Conservation (phyloP, 192 early-diverging fungal genomes). For the Coemansia sp. region DNA sequence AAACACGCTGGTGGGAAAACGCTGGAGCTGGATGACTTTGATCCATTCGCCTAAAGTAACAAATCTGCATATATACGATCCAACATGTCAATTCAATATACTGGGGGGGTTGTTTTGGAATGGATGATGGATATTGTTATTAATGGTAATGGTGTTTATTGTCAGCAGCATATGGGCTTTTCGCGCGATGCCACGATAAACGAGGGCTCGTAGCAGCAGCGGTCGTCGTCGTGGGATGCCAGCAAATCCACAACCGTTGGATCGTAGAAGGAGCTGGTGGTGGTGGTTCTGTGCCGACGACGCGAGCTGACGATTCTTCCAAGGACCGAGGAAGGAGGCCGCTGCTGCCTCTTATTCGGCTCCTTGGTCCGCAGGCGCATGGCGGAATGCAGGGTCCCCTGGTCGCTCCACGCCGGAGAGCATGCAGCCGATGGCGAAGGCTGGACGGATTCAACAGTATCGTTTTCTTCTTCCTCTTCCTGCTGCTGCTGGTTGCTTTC, state of each 20-base stretch:
- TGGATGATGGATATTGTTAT: too few species aligned
- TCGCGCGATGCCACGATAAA: slow-evolving; percentile 20
- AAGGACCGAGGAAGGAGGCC: neutral
- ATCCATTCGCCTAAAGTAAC: slow-evolving; percentile 35
- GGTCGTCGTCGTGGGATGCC: neutral
- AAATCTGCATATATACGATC: too few species aligned
- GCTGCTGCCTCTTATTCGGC: neutral
- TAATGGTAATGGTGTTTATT: neutral
- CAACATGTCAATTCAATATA: too few species aligned
- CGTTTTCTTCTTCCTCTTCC: neutral
- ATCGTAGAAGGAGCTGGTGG: neutral
- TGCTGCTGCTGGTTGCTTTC: neutral
- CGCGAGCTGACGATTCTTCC: neutral
- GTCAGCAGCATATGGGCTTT: slow-evolving; percentile 36
- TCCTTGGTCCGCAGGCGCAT: neutral
- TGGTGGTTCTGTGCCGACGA: too few species aligned
- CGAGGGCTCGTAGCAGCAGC: neutral
- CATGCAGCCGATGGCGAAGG: too few species aligned
- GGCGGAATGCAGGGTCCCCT: too few species aligned
- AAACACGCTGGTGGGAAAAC: slow-evolving; percentile 44
- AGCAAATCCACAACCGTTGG: neutral
- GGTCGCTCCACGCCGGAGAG: too few species aligned
- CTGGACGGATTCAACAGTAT: too few species aligned
- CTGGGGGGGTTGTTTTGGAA: too few species aligned
- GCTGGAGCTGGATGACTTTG: slow-evolving; percentile 42